Percentiles rank a stretch among this genome's conserved stretches.
Evolutionary conservation across 352 stramenopile genomes (phyloP).

Genomic region (Phytopythium chamaehyphon): DNA sequence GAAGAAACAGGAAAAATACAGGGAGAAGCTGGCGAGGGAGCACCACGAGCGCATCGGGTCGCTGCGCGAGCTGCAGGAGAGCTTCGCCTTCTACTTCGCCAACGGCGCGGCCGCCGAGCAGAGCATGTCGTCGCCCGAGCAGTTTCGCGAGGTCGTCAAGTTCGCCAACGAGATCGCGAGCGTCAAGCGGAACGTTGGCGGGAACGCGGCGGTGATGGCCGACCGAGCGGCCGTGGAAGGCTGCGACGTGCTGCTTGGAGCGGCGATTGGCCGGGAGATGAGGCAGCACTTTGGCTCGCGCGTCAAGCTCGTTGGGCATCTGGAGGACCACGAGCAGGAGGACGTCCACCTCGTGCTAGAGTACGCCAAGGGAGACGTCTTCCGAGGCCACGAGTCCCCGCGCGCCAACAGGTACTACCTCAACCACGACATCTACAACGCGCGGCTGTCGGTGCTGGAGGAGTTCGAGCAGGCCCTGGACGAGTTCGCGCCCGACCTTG

Average conservation of each 20-base stretch:
- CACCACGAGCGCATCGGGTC: conserved; percentile 78
- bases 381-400: conserved; percentile 54
- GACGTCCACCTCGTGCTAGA: conserved; percentile 82
- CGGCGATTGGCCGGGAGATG: conserved; percentile 77
- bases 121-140: conserved; percentile 74
- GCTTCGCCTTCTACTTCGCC: conserved; percentile 83
- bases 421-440: conserved; percentile 86
- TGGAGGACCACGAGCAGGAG: conserved; percentile 57
- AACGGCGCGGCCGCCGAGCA: conserved; percentile 75
- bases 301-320: conserved; percentile 62
- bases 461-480: conserved; percentile 65
- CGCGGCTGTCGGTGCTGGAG: conserved; percentile 70
- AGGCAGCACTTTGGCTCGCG: conserved; percentile 52
- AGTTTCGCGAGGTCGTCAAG: conserved; percentile 69
- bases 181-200: conserved; percentile 68
- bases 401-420: conserved; percentile 83
- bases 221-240: conserved; percentile 65
- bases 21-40: conserved; percentile 22
- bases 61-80: conserved; percentile 61
- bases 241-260: conserved; percentile 64
- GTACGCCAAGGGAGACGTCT: conserved; percentile 62
- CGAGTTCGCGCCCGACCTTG: conserved; percentile 57
- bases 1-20: too few relatives aligned
- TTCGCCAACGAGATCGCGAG: conserved; percentile 51
- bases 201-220: conserved; percentile 79